Evolutionary conservation across 2,329 filamentous ascomycete species (phyloP), one percentile per base, ranked within the genome.

Genomic region (Colletotrichum higginsianum): DNA sequence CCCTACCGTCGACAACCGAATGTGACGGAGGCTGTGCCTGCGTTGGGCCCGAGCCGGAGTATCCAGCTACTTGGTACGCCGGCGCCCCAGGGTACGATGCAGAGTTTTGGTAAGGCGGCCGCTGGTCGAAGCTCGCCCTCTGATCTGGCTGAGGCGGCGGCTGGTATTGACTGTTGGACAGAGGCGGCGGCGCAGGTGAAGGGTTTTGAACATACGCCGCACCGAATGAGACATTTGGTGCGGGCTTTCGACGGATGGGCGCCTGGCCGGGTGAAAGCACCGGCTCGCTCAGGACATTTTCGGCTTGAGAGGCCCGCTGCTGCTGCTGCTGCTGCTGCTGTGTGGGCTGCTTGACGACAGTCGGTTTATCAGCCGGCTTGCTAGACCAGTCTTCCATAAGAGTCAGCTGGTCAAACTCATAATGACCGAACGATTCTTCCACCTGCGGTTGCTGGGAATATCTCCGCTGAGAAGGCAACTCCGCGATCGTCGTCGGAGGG

Each of bases 201-300:
- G 55, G 26, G 18, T 55, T 65, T 8, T 52, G 66, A n/a, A 61
- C 57, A 49, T 72, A 72, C 3, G 66, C 70, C 9, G 53, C 67
- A 16, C 61, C 62, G n/a, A 60, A 61, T 1, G 67, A 49, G 13
- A 49, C 46, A 12, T 9, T 61, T 5, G 70, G 70, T 3, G 70
- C 70, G 2, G 70, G 70, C 56, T 72, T 72, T 30, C 70, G 67
- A 30, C 49, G 56, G 42, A 72, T 71, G 35, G 67, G 67, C 6
- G n/a, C 70, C 61, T 72, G 70, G 6, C 60, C 49, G 6, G 61
- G 70, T 3, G 70, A 72, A 21, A 61, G 47, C 49, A 71, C 21
- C 35, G 67, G 53, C n/a, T 72, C 67, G 44, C 13, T 61, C 15
- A 47, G 44, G 21, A 47, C 35, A 18, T 23, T 52, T 15, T 65